phyloP scores from a whole-genome alignment of 1,284 basidiomycete genomes.

The Coniferiporia sulphurascens region DNA sequence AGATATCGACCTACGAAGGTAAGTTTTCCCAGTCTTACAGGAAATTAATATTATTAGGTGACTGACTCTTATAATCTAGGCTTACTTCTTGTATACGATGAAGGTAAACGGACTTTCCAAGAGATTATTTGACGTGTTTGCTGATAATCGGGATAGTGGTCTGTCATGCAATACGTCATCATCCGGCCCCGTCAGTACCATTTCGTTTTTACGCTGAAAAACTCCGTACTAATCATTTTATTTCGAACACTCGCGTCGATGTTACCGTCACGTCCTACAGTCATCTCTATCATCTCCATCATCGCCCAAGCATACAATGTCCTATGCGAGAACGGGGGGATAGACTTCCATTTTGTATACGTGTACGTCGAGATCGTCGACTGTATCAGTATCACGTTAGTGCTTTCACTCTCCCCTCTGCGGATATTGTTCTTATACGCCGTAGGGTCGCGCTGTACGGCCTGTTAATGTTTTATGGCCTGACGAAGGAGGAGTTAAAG shows the following conservation, averaged over 20 bases:
- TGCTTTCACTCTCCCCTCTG: slow-evolving; percentile 11
- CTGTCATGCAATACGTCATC: slow-evolving; percentile 80
- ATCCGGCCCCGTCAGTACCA: slow-evolving; percentile 57
- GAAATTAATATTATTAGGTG: slow-evolving; percentile 3
- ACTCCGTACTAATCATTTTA: background rate
- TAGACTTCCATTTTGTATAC: slow-evolving; percentile 57
- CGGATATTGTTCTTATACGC: background rate
- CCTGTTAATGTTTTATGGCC: slow-evolving; percentile 73
- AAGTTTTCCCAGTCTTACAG: slow-evolving; percentile 5
- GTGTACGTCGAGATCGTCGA: slow-evolving; percentile 59
- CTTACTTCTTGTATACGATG: slow-evolving; percentile 85
- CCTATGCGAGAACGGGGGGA: slow-evolving; percentile 61
- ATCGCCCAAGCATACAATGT: slow-evolving; percentile 64
- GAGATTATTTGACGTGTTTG: background rate
- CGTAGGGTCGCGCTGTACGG: slow-evolving; percentile 73
- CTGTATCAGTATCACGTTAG: slow-evolving; percentile 73
- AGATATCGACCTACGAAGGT: slow-evolving; percentile 80
- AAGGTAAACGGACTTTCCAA: slow-evolving; percentile 42
- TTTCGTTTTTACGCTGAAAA: background rate
- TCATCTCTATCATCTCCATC: slow-evolving; percentile 67
- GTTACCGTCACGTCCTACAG: slow-evolving; percentile 14
- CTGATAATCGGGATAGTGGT: slow-evolving; percentile 45
- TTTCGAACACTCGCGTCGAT: background rate
- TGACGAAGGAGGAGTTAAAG: slow-evolving; percentile 71
- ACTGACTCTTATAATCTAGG: slow-evolving; percentile 30